Conservation (phyloP, 805 yeast species). For the Candida sonorensis region DNA sequence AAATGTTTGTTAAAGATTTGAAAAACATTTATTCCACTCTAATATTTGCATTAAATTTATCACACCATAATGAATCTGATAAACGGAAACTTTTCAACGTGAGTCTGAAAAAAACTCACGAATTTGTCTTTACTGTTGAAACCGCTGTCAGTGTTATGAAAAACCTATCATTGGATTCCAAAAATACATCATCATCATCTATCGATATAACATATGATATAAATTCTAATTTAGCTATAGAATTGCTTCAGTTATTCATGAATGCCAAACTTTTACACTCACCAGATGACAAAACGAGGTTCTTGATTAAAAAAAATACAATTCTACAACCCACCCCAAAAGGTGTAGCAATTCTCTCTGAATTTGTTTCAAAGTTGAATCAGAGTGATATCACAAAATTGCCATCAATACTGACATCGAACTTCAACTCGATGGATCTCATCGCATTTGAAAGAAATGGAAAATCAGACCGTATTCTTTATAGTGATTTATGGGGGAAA, state of each 20-base stretch:
- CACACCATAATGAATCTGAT: slow-evolving; percentile 3
- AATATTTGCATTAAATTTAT: slow-evolving; percentile 35
- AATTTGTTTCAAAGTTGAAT: slow-evolving; percentile 54
- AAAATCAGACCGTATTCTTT: slow-evolving; percentile 48
- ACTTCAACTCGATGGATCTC: slow-evolving; percentile 65
- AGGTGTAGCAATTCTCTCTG: slow-evolving; percentile 66
- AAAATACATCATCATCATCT: slow-evolving; percentile 43
- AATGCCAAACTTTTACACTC: slow-evolving; percentile 61
- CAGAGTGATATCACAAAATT: slow-evolving; percentile 26
- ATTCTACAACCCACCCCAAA: slow-evolving; percentile 84
- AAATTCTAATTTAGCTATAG: slow-evolving; percentile 38
- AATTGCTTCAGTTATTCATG: slow-evolving; percentile 45
- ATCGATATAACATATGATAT: slow-evolving; percentile 50
- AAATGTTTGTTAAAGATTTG: slow-evolving; percentile 48
- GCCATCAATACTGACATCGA: slow-evolving; percentile 35
- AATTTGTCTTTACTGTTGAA: slow-evolving; percentile 46
- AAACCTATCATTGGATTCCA: slow-evolving; percentile 39
- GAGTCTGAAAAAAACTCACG: slow-evolving; percentile 25
- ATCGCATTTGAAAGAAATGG: slow-evolving; percentile 61
- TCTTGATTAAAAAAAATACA: slow-evolving; percentile 34
- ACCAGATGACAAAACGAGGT: slow-evolving; percentile 67
- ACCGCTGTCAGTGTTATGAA: slow-evolving; percentile 50
- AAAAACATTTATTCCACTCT: slow-evolving; percentile 52
- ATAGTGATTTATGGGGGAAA: slow-evolving; percentile 58
- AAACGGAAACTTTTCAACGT: slow-evolving; percentile 6